These are phyloP conservation scores for Stenogyne calaminthoides DNA, from an alignment of 305 asterid genomes.

Conservation along the genomic window DNA sequence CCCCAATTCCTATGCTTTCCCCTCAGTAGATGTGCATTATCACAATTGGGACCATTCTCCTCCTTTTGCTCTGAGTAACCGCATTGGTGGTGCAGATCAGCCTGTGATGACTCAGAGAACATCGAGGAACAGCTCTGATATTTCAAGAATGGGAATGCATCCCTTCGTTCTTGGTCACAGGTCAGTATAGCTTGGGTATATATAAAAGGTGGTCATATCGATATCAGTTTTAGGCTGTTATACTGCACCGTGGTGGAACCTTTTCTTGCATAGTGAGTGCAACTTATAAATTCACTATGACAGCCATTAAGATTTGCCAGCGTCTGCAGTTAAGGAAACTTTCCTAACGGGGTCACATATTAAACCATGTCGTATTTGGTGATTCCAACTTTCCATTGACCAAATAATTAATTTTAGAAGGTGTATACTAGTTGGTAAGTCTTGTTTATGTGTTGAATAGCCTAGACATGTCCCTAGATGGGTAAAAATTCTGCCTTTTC, in stretches of 20 bases:
- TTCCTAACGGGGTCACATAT: not conserved
- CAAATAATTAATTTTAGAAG: not conserved
- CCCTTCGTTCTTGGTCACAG: conserved; percentile 69
- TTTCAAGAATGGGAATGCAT: conserved; percentile 64
- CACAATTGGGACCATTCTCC: conserved; percentile 69
- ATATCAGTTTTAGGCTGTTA: conserved; percentile 11
- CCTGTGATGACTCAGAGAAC: conserved; percentile 55
- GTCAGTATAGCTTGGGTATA: conserved; percentile 35
- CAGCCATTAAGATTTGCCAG: not conserved
- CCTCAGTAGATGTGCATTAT: conserved; percentile 59
- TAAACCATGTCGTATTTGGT: not conserved
- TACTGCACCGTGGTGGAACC: not conserved
- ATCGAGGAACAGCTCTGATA: conserved; percentile 62
- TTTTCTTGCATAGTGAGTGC: conserved; percentile 1
- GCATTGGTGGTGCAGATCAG: conserved; percentile 54
- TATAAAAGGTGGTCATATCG: not conserved
- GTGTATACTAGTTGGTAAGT: not conserved
- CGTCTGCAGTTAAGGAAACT: not conserved
- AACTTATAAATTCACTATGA: not conserved
- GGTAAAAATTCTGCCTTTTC: not conserved
- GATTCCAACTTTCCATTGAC: not conserved
- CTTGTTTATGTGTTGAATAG: not conserved
- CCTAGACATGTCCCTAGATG: not conserved
- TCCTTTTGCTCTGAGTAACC: conserved; percentile 47
- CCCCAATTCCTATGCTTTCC: conserved; percentile 62